These are phyloP conservation scores for Calonectria leucothoes DNA, from an alignment of 2,329 filamentous ascomycete species.

Conservation along the genomic window DNA sequence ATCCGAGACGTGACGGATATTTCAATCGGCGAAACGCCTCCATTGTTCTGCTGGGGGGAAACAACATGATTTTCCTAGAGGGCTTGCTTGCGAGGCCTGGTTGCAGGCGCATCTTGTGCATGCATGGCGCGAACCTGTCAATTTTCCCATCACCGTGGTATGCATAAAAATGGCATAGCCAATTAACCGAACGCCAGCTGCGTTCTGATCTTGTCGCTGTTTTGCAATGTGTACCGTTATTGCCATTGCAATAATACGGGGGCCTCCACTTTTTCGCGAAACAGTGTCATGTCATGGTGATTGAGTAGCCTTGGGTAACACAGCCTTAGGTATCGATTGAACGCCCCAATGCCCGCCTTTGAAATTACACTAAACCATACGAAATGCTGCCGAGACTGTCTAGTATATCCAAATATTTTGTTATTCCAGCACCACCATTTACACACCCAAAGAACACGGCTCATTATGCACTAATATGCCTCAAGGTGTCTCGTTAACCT, in stretches of 20 bases:
- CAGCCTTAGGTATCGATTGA: not conserved
- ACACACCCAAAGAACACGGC: slow-evolving; percentile 3
- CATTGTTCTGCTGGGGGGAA: not conserved
- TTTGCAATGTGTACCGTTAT: too few relatives aligned
- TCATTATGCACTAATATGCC: slow-evolving; percentile 11
- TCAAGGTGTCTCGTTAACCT: not conserved
- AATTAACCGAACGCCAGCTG: slow-evolving; percentile 11
- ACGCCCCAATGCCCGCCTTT: not conserved
- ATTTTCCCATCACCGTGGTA: not conserved
- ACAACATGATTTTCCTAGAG: not conserved
- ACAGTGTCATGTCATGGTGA: too few relatives aligned
- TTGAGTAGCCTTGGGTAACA: too few relatives aligned
- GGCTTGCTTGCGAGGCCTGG: not conserved
- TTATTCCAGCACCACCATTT: not conserved
- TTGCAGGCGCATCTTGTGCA: not conserved
- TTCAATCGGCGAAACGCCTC: not conserved
- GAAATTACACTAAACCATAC: not conserved
- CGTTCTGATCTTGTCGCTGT: not conserved
- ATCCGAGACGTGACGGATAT: not conserved
- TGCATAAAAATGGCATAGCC: slow-evolving; percentile 30
- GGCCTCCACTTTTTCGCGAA: too few relatives aligned
- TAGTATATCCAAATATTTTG: slow-evolving; percentile 11
- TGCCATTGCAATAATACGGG: too few relatives aligned
- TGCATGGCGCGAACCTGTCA: not conserved
- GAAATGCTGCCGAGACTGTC: not conserved